Evolutionary conservation across 2,329 filamentous ascomycete genomes (phyloP).

Genomic region (Fusarium circinatum): DNA sequence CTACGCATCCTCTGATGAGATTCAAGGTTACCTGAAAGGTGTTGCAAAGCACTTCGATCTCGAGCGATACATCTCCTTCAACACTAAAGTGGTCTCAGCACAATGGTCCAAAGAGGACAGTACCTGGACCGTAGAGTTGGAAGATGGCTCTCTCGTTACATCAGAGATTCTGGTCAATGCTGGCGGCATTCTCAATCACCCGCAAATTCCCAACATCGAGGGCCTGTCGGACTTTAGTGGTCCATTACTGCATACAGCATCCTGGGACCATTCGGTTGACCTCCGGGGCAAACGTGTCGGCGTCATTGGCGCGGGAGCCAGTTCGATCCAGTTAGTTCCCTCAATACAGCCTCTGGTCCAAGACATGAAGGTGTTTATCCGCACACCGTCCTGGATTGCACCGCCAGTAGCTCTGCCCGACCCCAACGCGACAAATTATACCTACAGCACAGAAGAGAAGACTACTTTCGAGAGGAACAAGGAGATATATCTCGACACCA

Average conservation of each 20-base stretch:
- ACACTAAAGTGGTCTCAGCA: conserved; percentile 50
- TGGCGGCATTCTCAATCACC: conserved; percentile 59
- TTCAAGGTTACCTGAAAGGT: conserved; percentile 66
- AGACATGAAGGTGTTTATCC: conserved; percentile 60
- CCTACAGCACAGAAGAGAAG: conserved; percentile 53
- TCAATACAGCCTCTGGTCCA: conserved; percentile 54
- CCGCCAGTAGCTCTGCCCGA: conserved; percentile 38
- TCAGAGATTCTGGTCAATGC: conserved; percentile 62
- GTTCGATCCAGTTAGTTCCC: conserved; percentile 60
- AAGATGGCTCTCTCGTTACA: not conserved
- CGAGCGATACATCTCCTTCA: conserved; percentile 42
- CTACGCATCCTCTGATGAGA: conserved; percentile 65
- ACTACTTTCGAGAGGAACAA: conserved; percentile 54
- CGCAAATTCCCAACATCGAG: conserved; percentile 62
- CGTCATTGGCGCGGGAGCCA: conserved; percentile 54
- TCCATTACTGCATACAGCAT: conserved; percentile 62
- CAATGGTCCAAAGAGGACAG: conserved; percentile 23
- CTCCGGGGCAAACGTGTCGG: conserved; percentile 53
- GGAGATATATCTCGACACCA: conserved; percentile 50
- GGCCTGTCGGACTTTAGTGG: conserved; percentile 60
- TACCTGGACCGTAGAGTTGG: not conserved
- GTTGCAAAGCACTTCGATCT: conserved; percentile 56
- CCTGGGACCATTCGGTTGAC: conserved; percentile 58
- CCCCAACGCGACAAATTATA: conserved; percentile 55
- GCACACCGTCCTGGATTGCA: conserved; percentile 61